Conservation (phyloP, 305 asterid genomes). For the Fraxinus latifolia region DNA sequence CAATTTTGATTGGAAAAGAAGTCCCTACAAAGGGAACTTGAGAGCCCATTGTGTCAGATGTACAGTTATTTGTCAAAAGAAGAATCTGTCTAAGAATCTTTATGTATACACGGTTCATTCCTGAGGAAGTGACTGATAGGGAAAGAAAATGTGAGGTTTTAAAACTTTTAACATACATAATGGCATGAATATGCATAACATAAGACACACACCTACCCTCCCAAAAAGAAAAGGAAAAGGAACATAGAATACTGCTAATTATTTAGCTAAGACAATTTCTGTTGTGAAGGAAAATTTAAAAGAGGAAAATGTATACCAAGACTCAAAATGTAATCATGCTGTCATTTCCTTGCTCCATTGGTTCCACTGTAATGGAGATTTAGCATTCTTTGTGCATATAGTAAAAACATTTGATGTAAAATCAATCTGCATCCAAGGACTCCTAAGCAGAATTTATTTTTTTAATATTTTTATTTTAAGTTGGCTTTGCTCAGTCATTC, state of each 20-base stretch:
- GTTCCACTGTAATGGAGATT: background rate
- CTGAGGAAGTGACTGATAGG: background rate
- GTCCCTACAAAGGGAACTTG: background rate
- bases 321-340: background rate
- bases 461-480: background rate
- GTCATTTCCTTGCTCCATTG: background rate
- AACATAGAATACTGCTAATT: background rate
- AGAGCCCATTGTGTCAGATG: background rate
- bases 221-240: background rate
- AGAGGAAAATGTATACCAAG: background rate
- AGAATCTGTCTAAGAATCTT: background rate
- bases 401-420: background rate
- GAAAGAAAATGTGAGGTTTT: background rate
- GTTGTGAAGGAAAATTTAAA: background rate
- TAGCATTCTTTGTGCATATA: background rate
- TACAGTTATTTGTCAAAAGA: background rate
- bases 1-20: slow-evolving; percentile 3
- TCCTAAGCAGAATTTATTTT: background rate
- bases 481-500: background rate
- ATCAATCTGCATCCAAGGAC: background rate
- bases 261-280: background rate
- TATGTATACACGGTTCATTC: background rate
- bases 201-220: background rate
- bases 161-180: background rate
- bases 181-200: background rate